Percentiles rank a stretch among this genome's conserved stretches.
Conservation (phyloP, 2,329 filamentous ascomycete species). For the Monosporascus sp. region DNA sequence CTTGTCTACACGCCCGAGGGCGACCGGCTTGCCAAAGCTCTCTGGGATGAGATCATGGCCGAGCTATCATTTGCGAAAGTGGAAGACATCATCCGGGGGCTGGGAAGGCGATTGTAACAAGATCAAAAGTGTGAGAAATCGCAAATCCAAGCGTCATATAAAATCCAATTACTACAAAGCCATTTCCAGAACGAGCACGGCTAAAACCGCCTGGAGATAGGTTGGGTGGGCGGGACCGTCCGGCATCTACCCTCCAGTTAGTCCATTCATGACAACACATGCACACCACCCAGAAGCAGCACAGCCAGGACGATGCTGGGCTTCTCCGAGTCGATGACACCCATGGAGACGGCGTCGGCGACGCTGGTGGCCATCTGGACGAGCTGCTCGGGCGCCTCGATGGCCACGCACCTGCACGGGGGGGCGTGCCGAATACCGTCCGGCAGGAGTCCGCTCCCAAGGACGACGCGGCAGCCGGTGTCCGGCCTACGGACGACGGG, state of each 20-base stretch:
- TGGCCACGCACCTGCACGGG: constrained; percentile 12
- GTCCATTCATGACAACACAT: background rate
- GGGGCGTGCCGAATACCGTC: constrained; percentile 3
- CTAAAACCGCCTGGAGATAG: no score
- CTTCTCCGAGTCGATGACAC: constrained; percentile 13
- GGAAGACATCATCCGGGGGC: constrained; percentile 4
- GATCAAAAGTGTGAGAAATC: no score
- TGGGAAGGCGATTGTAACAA: background rate
- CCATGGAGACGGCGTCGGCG: constrained; percentile 6
- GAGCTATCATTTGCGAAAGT: constrained; percentile 9
- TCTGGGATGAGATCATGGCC: constrained; percentile 9
- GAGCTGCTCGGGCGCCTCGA: constrained; percentile 3
- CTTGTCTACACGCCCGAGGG: constrained; percentile 7
- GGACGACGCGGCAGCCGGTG: constrained; percentile 11
- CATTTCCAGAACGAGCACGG: no score
- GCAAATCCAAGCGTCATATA: no score
- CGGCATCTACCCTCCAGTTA: no score
- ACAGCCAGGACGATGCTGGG: constrained; percentile 11
- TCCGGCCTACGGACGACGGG: constrained; percentile 8
- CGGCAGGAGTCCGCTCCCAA: constrained; percentile 7
- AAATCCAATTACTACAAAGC: no score
- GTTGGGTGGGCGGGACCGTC: no score
- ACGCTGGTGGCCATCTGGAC: constrained; percentile 2
- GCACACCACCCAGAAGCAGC: constrained; percentile 12
- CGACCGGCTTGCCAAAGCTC: background rate